These are phyloP conservation scores for Zygosaccharomyces pseudorouxii DNA, from an alignment of 805 yeast genomes.

Conservation along the genomic window DNA sequence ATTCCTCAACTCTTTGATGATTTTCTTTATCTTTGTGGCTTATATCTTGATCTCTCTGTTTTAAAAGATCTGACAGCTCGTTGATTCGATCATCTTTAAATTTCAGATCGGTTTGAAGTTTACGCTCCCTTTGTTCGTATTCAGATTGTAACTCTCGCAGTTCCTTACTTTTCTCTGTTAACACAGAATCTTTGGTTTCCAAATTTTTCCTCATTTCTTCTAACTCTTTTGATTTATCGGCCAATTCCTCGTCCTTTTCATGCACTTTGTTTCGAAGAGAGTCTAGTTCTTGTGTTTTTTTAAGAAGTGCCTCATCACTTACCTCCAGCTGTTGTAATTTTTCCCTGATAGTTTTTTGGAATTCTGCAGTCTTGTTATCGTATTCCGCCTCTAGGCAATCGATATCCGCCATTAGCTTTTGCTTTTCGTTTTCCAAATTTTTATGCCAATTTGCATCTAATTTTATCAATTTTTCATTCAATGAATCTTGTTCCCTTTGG, in stretches of 20 bases:
- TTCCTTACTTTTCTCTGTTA: neutral
- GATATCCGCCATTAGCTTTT: slow-evolving; percentile 1
- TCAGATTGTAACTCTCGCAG: neutral
- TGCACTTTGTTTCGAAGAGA: neutral
- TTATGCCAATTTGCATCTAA: slow-evolving; percentile 6
- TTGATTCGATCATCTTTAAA: neutral
- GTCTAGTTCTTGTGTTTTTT: neutral
- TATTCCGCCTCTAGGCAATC: slow-evolving; percentile 5
- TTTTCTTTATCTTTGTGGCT: neutral
- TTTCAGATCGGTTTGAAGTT: slow-evolving; percentile 5
- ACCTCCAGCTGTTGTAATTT: neutral
- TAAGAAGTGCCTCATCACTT: neutral
- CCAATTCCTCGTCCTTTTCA: slow-evolving; percentile 8
- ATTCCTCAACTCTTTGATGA: neutral
- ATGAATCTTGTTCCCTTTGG: slow-evolving; percentile 5
- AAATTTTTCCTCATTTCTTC: slow-evolving; percentile 5
- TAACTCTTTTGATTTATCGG: neutral
- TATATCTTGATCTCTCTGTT: neutral
- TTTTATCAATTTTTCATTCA: slow-evolving; percentile 3
- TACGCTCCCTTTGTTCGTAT: neutral
- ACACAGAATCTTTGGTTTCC: slow-evolving; percentile 4
- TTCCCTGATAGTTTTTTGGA: neutral
- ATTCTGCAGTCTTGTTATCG: neutral
- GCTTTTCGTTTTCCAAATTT: slow-evolving; percentile 7
- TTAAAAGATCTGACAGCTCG: neutral